Evolutionary conservation across 1,139 yeast species (phyloP).

Genomic region (Yamadazyma siamensis): DNA sequence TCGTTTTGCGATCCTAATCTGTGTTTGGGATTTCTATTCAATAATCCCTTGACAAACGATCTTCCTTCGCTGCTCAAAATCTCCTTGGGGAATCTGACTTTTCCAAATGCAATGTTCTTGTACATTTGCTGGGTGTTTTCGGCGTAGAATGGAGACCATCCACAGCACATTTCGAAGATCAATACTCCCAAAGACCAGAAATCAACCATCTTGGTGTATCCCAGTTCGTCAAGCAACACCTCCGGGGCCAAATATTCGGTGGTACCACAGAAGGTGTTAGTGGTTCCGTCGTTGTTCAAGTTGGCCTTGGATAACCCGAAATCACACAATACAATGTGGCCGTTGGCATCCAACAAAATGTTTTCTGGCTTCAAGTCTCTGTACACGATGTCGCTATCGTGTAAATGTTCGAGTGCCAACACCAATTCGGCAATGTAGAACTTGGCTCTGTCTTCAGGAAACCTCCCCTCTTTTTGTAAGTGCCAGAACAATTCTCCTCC

Average conservation of each 20-base stretch:
- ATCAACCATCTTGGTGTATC: conserved; percentile 84
- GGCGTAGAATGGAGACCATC: conserved; percentile 99
- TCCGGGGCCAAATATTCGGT: conserved; percentile 89
- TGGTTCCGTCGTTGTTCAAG: conserved; percentile 80
- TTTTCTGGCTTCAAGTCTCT: conserved; percentile 96
- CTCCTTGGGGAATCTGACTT: conserved; percentile 94
- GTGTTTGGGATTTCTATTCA: conserved; percentile 93
- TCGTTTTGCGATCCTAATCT: conserved; percentile 88
- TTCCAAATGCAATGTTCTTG: conserved; percentile 96
- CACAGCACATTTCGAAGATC: conserved; percentile 90
- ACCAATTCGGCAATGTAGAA: conserved; percentile 95
- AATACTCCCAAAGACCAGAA: conserved; percentile 83
- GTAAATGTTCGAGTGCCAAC: conserved; percentile 86
- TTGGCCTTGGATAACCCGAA: conserved; percentile 96
- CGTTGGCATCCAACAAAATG: conserved; percentile 89
- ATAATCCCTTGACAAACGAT: conserved; percentile 87
- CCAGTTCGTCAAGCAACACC: conserved; percentile 75
- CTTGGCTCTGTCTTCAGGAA: conserved; percentile 87
- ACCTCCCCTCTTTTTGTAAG: conserved; percentile 92
- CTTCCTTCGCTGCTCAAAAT: conserved; percentile 89
- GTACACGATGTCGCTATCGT: conserved; percentile 88
- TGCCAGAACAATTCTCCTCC: conserved; percentile 99
- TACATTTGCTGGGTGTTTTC: conserved; percentile 98
- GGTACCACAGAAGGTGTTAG: conserved; percentile 96
- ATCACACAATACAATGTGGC: conserved; percentile 95